Evolutionary conservation across 2,329 filamentous ascomycete genomes (phyloP), one percentile per base, ranked within the genome.

Genomic region (Lecanicillium sp.): DNA sequence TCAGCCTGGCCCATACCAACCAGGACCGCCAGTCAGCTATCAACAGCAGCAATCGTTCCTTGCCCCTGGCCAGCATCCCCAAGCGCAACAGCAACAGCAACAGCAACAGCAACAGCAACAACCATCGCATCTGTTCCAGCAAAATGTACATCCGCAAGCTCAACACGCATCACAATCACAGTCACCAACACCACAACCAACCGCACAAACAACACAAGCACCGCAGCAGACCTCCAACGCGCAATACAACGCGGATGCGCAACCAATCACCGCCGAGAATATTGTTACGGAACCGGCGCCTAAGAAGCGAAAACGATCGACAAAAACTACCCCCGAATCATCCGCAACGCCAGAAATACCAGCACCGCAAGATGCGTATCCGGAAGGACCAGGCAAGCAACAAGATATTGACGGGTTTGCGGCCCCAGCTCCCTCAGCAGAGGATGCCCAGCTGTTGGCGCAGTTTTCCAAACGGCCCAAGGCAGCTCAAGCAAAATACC

Each of bases 401-500:
- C 61, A 64, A 5, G 63, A 65, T 28, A 41, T 57, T 19, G 60
- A 61, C 36, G 36, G 46, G 6, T 41, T 63, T 9, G 31, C 47
- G 27, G 49, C 53, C 3, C 61, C 61, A 3, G 44, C 48, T 9
- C 55, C 58, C 2, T 51, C 55, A 3, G 42, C 51, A 3, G 60
- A 63, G 32, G 62, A 64, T 37, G 51, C 51, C 7, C 52, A 55
- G 27, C 38, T 56, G n/a, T 49, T 67, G n/a, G 45, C 51, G 4
- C 57, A 63, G 19, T 65, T 64, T 29, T 51, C 46, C 9, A 65
- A 64, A 41, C 58, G 62, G 16, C 51, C 46, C 17, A 61, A 62
- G 37, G 52, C 55, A 19, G 56, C 55, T 4, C 63, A 65, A 42
- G 51, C 52, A 5, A 62, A 56, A 17, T 58, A 63, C 9, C 63